These are phyloP conservation scores for Trichosporon faecale DNA, from an alignment of 1,284 basidiomycete genomes.

Conservation along the genomic window DNA sequence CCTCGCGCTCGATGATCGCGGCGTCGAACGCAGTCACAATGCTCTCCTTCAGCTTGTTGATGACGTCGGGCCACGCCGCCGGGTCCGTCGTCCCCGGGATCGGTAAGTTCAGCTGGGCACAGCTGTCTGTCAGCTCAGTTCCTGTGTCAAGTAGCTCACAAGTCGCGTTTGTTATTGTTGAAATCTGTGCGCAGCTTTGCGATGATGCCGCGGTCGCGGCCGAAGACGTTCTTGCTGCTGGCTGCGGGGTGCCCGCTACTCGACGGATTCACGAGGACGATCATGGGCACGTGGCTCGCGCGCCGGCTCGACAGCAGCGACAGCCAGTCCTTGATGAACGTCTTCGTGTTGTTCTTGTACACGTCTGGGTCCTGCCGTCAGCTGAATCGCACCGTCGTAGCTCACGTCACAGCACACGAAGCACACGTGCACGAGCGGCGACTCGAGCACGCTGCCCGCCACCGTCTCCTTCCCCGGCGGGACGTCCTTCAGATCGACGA, in stretches of 20 bases:
- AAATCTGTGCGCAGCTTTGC: slow-evolving; percentile 93
- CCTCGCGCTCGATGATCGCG: slow-evolving; percentile 72
- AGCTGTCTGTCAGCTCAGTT: slow-evolving; percentile 55
- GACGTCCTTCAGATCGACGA: slow-evolving; percentile 67
- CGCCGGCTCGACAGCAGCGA: slow-evolving; percentile 64
- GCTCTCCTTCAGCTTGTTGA: slow-evolving; percentile 85
- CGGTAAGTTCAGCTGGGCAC: slow-evolving; percentile 63
- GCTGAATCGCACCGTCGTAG: background rate
- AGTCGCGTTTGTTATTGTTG: slow-evolving; percentile 80
- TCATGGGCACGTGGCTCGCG: slow-evolving; percentile 78
- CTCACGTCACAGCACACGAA: slow-evolving; percentile 81
- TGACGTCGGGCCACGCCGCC: slow-evolving; percentile 81
- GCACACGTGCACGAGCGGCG: slow-evolving; percentile 78
- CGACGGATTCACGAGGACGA: slow-evolving; percentile 68
- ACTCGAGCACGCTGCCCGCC: slow-evolving; percentile 73
- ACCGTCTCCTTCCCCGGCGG: slow-evolving; percentile 44
- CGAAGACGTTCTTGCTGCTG: slow-evolving; percentile 55
- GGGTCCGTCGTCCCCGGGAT: slow-evolving; percentile 58
- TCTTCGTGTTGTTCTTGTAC: slow-evolving; percentile 72
- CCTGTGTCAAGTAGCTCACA: slow-evolving; percentile 56
- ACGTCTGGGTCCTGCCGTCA: slow-evolving; percentile 69
- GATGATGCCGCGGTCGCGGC: slow-evolving; percentile 59
- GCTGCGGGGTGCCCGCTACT: slow-evolving; percentile 54
- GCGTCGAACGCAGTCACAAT: slow-evolving; percentile 76
- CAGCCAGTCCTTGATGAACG: slow-evolving; percentile 90